A percentile compares a stretch with the other conserved stretches of the same genome.
phyloP scores from a whole-genome alignment of 495 filamentous ascomycete species.

The Trichoderma erinaceum region DNA sequence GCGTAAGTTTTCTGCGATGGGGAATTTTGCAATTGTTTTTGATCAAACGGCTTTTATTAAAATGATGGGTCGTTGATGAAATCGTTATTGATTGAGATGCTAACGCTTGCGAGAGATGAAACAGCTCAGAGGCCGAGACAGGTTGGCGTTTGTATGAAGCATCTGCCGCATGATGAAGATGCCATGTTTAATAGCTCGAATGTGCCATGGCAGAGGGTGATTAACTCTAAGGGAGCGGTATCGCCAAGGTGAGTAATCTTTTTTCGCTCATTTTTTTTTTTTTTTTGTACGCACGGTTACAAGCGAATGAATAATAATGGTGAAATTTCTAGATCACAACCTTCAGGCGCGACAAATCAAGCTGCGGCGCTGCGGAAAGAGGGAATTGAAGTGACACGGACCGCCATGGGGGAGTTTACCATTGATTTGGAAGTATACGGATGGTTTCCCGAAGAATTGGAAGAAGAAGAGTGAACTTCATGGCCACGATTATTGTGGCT shows the following conservation, averaged over 20 bases:
- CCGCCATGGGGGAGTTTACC: constrained; percentile 62
- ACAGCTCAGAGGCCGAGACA: constrained; percentile 67
- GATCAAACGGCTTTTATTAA: background rate
- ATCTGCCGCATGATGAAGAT: constrained; percentile 53
- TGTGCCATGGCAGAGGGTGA: constrained; percentile 92
- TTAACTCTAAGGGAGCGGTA: constrained; percentile 79
- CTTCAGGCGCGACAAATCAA: constrained; percentile 62
- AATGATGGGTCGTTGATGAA: background rate
- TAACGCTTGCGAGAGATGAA: constrained; percentile 9
- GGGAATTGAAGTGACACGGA: constrained; percentile 59
- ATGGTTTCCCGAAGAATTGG: constrained; percentile 64
- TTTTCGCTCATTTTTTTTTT: constrained; percentile 7
- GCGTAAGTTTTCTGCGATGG: too few relatives aligned
- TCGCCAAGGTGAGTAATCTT: constrained; percentile 59
- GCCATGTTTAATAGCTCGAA: constrained; percentile 60
- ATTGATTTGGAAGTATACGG: constrained; percentile 63
- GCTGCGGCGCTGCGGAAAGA: constrained; percentile 60
- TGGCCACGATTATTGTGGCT: constrained; percentile 17
- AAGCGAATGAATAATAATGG: constrained; percentile 9
- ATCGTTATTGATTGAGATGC: background rate
- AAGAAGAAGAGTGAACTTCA: constrained; percentile 39
- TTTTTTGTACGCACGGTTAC: constrained; percentile 15
- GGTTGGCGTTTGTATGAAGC: constrained; percentile 82
- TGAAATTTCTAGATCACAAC: constrained; percentile 45
- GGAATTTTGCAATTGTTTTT: too few relatives aligned